Evolutionary conservation across 129 eudicot species (phyloP).

Genomic region (Arctium minus): DNA sequence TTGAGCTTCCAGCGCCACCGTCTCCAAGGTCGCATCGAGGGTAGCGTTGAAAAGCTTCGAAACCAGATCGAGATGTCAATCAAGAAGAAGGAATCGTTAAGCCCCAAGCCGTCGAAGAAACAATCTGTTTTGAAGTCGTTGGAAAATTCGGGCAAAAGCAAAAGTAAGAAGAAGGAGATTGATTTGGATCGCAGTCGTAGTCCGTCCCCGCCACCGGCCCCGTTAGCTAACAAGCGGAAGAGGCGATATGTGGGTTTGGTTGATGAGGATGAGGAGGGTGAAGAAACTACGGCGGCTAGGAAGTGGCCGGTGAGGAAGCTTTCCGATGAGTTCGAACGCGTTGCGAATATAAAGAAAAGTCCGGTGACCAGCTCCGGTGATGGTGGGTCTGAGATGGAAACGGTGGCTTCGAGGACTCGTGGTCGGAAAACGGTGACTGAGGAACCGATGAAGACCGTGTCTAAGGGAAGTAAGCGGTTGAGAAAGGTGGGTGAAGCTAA

Average conservation of each 20-base stretch:
- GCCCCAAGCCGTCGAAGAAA: constrained; percentile 1
- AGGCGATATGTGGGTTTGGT: constrained; percentile 37
- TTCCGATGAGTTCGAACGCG: constrained; percentile 70
- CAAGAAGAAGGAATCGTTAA: constrained; percentile 17
- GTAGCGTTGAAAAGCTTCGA: constrained; percentile 52
- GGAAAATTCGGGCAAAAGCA: not conserved
- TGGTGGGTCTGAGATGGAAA: constrained; percentile 5
- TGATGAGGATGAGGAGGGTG: constrained; percentile 37
- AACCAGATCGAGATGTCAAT: constrained; percentile 36
- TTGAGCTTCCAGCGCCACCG: constrained; percentile 61
- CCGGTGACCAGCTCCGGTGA: constrained; percentile 17
- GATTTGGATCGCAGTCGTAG: not conserved
- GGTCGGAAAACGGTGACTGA: constrained; percentile 23
- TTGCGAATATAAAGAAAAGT: constrained; percentile 24
- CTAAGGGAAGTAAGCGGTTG: constrained; percentile 31
- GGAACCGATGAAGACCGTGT: constrained; percentile 6
- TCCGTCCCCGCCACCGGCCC: constrained; percentile 69
- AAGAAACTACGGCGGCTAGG: constrained; percentile 15
- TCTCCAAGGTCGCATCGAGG: constrained; percentile 89
- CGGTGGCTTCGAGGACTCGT: constrained; percentile 42
- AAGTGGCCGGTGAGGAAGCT: constrained; percentile 62
- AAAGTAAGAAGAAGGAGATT: not conserved
- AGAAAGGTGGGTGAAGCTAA: constrained; percentile 11
- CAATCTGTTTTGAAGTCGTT: not conserved
- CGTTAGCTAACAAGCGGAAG: constrained; percentile 49